Conservation (phyloP, 192 early-diverging fungal species). For the Linnemannia zychae region DNA sequence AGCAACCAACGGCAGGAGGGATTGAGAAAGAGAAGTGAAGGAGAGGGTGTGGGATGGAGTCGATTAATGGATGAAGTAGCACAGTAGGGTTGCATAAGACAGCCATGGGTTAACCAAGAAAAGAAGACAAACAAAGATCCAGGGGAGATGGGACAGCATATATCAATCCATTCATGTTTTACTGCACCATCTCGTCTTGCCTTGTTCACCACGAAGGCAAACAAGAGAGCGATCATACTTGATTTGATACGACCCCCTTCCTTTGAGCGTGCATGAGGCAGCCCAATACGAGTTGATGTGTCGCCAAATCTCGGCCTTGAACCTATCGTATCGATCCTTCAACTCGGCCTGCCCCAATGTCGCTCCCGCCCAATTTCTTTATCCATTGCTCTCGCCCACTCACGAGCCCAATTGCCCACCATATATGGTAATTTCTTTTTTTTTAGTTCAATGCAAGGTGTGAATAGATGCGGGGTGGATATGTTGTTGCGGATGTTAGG, state of each 20-base stretch:
- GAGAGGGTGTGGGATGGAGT: neutral
- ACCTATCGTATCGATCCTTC: neutral
- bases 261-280: neutral
- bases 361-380: neutral
- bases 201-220: neutral
- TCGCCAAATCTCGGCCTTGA: neutral
- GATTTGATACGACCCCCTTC: neutral
- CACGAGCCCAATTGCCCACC: conserved; percentile 3
- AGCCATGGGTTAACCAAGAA: neutral
- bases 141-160: neutral
- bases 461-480: conserved; percentile 14
- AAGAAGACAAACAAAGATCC: neutral
- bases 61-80: neutral
- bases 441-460: conserved; percentile 11
- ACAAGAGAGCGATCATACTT: neutral
- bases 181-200: neutral
- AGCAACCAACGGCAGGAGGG: neutral
- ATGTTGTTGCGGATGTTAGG: neutral
- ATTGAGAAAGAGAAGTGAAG: neutral
- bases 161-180: neutral
- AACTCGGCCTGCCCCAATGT: neutral
- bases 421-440: neutral
- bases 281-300: neutral
- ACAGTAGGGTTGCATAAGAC: neutral
- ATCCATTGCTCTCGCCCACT: neutral